phyloP scores from a whole-genome alignment of 2,329 filamentous ascomycete genomes.

The Coniochaeta sp. region DNA sequence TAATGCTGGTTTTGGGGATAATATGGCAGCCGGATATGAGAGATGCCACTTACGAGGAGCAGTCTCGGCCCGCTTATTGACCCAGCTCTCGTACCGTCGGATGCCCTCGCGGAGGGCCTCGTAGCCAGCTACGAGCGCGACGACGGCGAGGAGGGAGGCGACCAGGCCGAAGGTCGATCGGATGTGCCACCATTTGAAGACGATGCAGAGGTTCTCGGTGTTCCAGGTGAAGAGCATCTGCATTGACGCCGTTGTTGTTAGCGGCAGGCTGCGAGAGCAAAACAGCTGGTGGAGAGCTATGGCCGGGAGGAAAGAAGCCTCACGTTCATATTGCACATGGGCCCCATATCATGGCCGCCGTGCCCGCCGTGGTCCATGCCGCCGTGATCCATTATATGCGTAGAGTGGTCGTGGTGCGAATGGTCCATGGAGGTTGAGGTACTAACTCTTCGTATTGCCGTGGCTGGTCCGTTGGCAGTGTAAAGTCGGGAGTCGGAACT shows the following conservation, averaged over 20 bases:
- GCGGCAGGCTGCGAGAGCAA: background rate
- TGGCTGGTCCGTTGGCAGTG: background rate
- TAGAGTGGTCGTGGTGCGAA: conserved; percentile 17
- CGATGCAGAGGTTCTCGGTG: conserved; percentile 87
- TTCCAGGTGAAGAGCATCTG: conserved; percentile 99
- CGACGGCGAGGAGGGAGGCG: conserved; percentile 74
- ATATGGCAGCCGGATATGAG: no score
- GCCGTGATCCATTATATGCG: conserved; percentile 40
- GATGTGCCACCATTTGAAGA: conserved; percentile 89
- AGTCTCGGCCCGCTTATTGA: conserved; percentile 39
- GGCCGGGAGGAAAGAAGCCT: conserved; percentile 22
- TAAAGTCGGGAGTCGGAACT: no score
- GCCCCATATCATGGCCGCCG: conserved; percentile 25
- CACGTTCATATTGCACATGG: conserved; percentile 90
- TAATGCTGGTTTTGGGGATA: no score
- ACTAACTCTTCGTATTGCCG: background rate
- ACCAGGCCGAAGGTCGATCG: conserved; percentile 66
- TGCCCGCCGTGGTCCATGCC: conserved; percentile 34
- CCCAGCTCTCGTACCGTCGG: conserved; percentile 64
- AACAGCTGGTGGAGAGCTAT: background rate
- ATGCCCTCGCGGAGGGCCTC: conserved; percentile 76
- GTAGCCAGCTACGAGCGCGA: conserved; percentile 84
- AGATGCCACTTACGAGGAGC: conserved; percentile 52
- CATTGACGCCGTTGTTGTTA: background rate
- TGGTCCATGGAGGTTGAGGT: conserved; percentile 32